Percentiles rank a stretch among this genome's conserved stretches.
phyloP scores from a whole-genome alignment of 352 stramenopile genomes.

The Pythium coloratum region DNA sequence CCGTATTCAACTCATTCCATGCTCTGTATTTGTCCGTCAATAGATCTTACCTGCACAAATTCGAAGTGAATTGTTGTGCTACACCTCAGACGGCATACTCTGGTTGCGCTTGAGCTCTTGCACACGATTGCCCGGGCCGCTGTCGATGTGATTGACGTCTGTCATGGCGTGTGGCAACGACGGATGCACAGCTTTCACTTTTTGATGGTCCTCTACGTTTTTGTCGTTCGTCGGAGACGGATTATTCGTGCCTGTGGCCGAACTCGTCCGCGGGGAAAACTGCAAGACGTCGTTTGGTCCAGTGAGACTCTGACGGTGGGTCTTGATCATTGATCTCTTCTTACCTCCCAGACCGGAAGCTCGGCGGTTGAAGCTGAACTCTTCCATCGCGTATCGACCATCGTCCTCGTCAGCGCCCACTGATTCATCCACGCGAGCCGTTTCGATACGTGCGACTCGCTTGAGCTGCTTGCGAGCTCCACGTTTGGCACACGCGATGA shows the following conservation, averaged over 20 bases:
- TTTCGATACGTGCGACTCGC: conserved; percentile 21
- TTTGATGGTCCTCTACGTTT: background rate
- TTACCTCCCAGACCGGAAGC: background rate
- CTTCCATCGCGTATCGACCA: background rate
- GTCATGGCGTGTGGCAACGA: background rate
- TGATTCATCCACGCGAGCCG: conserved; percentile 1
- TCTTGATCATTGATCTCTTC: background rate
- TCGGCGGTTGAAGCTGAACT: conserved; percentile 4
- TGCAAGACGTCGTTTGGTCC: background rate
- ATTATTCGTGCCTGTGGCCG: background rate
- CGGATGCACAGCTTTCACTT: background rate
- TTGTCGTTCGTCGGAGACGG: background rate
- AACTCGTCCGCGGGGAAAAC: conserved; percentile 1
- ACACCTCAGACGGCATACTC: background rate
- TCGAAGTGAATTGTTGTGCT: background rate
- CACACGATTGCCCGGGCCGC: background rate
- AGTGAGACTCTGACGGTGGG: background rate
- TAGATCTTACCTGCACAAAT: background rate
- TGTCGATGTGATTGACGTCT: background rate
- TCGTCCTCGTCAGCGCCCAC: background rate
- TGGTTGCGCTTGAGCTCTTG: background rate
- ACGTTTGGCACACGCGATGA: conserved; percentile 36
- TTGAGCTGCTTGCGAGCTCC: conserved; percentile 43
- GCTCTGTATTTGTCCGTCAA: background rate
- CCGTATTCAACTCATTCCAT: background rate